Percentiles rank a stretch among this genome's conserved stretches.
These are phyloP conservation scores for Omphalea diandra DNA, from an alignment of 441 rosid genomes.

Conservation along the genomic window DNA sequence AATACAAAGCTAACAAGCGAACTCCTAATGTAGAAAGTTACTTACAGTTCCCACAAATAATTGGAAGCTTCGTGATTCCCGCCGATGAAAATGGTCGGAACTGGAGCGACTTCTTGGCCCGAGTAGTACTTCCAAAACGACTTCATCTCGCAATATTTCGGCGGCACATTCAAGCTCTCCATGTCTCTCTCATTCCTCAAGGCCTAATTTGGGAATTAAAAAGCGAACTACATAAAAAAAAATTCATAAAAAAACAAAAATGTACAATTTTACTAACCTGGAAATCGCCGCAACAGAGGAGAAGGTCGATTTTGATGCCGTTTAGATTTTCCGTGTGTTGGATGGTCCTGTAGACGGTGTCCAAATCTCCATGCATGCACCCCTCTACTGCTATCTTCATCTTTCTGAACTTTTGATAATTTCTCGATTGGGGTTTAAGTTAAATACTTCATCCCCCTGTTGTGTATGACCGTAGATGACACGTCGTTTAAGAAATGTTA, in stretches of 20 bases:
- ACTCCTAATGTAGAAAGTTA: background rate
- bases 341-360: constrained; percentile 68
- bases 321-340: constrained; percentile 48
- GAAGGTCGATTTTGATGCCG: constrained; percentile 79
- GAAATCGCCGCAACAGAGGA: constrained; percentile 91
- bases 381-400: constrained; percentile 96
- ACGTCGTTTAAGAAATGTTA: too few relatives aligned
- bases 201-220: constrained; percentile 38
- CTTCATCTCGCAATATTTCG: constrained; percentile 69
- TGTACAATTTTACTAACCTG: too few relatives aligned
- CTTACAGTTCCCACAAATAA: constrained; percentile 89
- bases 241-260: background rate
- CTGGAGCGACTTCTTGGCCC: constrained; percentile 70
- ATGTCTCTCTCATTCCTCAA: constrained; percentile 81
- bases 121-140: constrained; percentile 94
- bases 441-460: background rate
- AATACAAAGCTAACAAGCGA: background rate
- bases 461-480: too few relatives aligned
- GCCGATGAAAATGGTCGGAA: constrained; percentile 90
- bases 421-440: constrained; percentile 1
- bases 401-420: constrained; percentile 6
- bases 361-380: constrained; percentile 95
- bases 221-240: background rate
- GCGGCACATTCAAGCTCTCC: constrained; percentile 79
- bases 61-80: constrained; percentile 98